A percentile compares a stretch with the other conserved stretches of the same genome.
These are phyloP conservation scores for Diplotaxis tenuifolia DNA, from an alignment of 345 rosid species.

Conservation along the genomic window DNA sequence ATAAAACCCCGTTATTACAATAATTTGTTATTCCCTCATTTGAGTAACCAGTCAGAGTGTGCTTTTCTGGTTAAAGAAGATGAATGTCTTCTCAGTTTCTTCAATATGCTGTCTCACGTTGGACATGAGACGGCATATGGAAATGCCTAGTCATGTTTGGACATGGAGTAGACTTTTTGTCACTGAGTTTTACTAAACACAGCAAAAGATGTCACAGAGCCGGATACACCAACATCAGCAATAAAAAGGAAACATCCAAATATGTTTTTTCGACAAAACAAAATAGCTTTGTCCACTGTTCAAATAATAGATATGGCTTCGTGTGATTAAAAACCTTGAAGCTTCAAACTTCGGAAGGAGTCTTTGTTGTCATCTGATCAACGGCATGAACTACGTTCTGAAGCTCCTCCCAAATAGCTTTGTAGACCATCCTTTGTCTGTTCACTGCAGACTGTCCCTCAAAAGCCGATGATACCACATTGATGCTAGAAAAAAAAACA, in stretches of 20 bases:
- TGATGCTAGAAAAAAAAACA: conserved; percentile 55
- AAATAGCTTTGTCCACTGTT: conserved; percentile 2
- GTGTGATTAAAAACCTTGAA: not conserved
- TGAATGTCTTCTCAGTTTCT: not conserved
- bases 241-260: not conserved
- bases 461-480: conserved; percentile 73
- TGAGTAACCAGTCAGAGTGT: not conserved
- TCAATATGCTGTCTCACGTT: too few species aligned
- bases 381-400: conserved; percentile 92
- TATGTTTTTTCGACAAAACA: not conserved
- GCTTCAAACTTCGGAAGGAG: conserved; percentile 66
- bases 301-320: not conserved
- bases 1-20: not conserved
- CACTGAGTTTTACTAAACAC: not conserved
- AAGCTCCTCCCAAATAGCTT: conserved; percentile 98
- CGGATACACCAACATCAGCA: not conserved
- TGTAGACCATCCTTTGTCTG: conserved; percentile 96
- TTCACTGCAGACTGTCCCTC: conserved; percentile 88
- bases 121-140: not conserved
- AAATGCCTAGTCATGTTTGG: not conserved
- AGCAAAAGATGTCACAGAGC: not conserved
- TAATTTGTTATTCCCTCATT: not conserved
- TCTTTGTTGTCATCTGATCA: conserved; percentile 87
- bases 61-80: not conserved
- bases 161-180: not conserved